A percentile compares a stretch with the other conserved stretches of the same genome.
phyloP scores from a whole-genome alignment of 306 rosid species.

The Rosa persica region DNA sequence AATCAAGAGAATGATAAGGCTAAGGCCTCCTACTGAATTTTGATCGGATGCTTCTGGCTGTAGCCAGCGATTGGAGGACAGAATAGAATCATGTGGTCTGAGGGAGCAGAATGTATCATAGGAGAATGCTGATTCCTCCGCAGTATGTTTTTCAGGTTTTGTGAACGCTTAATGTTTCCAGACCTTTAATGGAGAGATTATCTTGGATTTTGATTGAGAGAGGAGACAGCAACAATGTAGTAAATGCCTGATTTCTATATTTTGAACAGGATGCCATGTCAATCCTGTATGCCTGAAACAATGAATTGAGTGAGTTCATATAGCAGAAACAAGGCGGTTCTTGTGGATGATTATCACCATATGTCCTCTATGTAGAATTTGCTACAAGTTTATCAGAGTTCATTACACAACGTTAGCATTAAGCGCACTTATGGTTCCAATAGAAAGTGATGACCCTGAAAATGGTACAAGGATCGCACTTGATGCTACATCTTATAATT shows the following conservation, averaged over 20 bases:
- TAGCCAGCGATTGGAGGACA: background rate
- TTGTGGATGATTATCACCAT: background rate
- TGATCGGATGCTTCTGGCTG: conserved; percentile 17
- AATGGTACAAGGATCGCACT: background rate
- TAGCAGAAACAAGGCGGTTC: background rate
- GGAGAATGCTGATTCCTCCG: background rate
- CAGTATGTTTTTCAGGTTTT: background rate
- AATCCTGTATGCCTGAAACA: background rate
- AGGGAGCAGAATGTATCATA: background rate
- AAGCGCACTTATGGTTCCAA: background rate
- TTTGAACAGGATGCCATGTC: background rate
- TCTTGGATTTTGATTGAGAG: background rate
- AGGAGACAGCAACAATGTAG: background rate
- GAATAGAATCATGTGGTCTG: background rate
- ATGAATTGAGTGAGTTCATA: background rate
- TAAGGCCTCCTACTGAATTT: conserved; percentile 84
- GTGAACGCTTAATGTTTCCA: background rate
- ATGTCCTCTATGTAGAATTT: no score
- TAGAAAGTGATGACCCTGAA: background rate
- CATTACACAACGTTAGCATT: background rate
- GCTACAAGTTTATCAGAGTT: no score
- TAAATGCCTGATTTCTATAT: background rate
- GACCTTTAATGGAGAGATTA: background rate
- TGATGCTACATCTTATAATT: background rate
- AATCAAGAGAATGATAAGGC: conserved; percentile 82